A percentile compares a stretch with the other conserved stretches of the same genome.
Conservation (phyloP, 371 early-diverging fungal species). For the Blakeslea trispora region DNA sequence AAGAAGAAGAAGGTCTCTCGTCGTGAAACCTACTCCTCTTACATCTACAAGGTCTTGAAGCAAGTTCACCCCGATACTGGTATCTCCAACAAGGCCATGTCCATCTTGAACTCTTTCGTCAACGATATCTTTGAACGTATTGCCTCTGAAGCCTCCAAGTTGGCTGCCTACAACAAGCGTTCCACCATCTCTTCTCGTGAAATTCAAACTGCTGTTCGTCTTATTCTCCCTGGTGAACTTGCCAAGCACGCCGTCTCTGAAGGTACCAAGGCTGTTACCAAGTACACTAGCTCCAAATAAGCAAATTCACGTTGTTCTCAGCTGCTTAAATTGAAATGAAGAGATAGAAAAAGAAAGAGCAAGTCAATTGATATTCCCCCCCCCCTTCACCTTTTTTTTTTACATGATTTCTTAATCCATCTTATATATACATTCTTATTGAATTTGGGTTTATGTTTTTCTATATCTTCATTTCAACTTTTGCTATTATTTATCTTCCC, state of each 20-base stretch:
- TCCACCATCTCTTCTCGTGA: conserved; percentile 95
- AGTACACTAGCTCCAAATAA: conserved; percentile 88
- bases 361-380: conserved; percentile 10
- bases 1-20: conserved; percentile 70
- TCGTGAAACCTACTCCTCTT: conserved; percentile 92
- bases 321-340: too few relatives aligned
- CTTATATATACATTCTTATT: too few relatives aligned
- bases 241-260: conserved; percentile 98
- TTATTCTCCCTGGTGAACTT: conserved; percentile 94
- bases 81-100: conserved; percentile 99
- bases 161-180: conserved; percentile 92
- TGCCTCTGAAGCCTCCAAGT: conserved; percentile 86
- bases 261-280: conserved; percentile 97
- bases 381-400: neutral
- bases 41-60: conserved; percentile 97
- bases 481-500: conserved; percentile 8
- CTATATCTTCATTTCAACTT: neutral
- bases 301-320: neutral
- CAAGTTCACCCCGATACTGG: conserved; percentile 98
- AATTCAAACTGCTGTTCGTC: conserved; percentile 93
- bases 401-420: too few relatives aligned
- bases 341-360: neutral
- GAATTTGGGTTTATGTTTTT: too few relatives aligned
- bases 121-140: conserved; percentile 97
- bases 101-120: conserved; percentile 97